Evolutionary conservation across 495 filamentous ascomycete species (phyloP), one percentile per base, ranked within the genome.

Genomic region (Cenococcum geophilum): DNA sequence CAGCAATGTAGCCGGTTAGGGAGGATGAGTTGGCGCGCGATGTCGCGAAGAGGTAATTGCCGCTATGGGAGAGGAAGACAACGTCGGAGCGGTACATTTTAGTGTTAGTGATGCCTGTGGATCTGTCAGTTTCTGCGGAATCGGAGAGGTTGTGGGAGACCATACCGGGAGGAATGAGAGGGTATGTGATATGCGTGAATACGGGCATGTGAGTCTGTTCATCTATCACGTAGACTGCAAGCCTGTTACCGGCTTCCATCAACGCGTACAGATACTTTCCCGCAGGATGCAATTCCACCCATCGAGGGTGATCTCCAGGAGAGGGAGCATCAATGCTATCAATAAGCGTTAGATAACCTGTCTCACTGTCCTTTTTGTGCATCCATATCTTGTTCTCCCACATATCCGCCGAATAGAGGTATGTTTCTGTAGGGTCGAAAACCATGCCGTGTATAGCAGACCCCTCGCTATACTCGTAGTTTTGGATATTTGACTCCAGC

Each of bases 381-480:
- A 85, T 87, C 89, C 89, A 93, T 54, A 93, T 82, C 77, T 88
- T 90, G 78, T 93, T 91, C 65, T 84, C 88, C 61, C 80, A 82
- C 72, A 93, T 80, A 74, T 93, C 89, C 59, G 89, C 89, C 21
- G 87, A 90, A 77, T 93, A 93, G 37, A 93, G 80, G 74, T 89
- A 92, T 14, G 83, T 87, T 75, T 93, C 89, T 57, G 83, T 85
- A 11, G 86, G 83, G 71, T 93, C 88, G 70, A 93, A 93, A 48
- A 90, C 88, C 87, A 91, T 91, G 74, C 88, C 89, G 74, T 93
- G 89, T 64, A 93, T 88, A 48, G 87, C 89, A 8, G 87, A 87
- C 71, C 88, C 82, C 37, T 77, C 73, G 48, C 82, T 79, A 70
- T 91, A 89, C 54, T 85, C 81, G 75, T 87, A 91, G 73, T 91